Evolutionary conservation across 2,329 filamentous ascomycete genomes (phyloP), one percentile per base, ranked within the genome.

Genomic region (Geosmithia flava): DNA sequence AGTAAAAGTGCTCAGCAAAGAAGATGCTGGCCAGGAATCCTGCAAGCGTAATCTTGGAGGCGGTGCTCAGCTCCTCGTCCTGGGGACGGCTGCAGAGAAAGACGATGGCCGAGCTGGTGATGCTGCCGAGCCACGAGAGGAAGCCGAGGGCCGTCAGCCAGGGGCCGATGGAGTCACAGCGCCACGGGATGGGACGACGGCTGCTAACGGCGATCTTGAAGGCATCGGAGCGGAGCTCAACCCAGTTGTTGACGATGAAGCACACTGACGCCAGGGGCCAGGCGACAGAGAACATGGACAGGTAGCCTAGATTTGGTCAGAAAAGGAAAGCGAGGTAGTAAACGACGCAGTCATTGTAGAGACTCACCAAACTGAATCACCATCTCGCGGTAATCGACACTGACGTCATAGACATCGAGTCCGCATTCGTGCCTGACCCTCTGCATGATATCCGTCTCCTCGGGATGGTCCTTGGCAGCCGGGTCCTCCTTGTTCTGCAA

Each of bases 231-330:
- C 93, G 85, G 40, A 97, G 77, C 62, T 97, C 93, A 49, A 98
- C 70, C 89, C 91, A 97, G 68, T 97, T 94, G 68, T 97, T 97
- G 64, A 93, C 70, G 13, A 97, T 69, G 69, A 97, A 97, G 1
- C 85, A 91, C 49, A 88, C 75, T 2, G 85, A 83, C 0, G 91
- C 90, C n/a, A 97, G 71, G 0, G 93, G 93, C 93, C 93, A 98
- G 48, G 95, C 81, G 2, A 93, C 86, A 0, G 87, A 93, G 64
- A 97, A 97, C 10, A 97, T 75, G 0, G 86, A 84, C 1, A 98
- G 74, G 62, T 96, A 97, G 29, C 90, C 88, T 71, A 19, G 8
- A 4, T 11, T 16, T 13, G 41, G 33, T 37, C 33, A 37, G n/a
- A 44, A 7, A 20, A 20, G n/a, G 19, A 44, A 8, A 19, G 17